phyloP scores from a whole-genome alignment of 352 stramenopile genomes.

The Peronospora destructor region DNA sequence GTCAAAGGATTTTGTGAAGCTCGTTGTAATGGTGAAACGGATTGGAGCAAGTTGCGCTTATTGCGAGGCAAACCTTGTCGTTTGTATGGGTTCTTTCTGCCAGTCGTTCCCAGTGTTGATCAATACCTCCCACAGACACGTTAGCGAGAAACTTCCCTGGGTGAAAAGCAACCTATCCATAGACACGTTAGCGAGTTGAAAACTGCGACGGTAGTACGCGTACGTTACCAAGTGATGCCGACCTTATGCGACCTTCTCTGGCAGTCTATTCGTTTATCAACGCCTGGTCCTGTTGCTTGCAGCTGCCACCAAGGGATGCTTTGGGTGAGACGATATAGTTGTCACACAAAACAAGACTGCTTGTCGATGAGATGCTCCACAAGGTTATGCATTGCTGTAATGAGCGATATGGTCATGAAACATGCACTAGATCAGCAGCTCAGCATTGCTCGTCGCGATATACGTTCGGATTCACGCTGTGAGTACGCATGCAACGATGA shows the following conservation, averaged over 20 bases:
- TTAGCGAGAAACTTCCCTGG: too few species aligned
- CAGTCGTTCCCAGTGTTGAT: constrained; percentile 55
- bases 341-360: constrained; percentile 10
- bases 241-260: constrained; percentile 44
- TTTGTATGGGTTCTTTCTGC: constrained; percentile 72
- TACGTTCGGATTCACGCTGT: constrained; percentile 5
- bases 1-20: constrained; percentile 46
- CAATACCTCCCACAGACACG: constrained; percentile 35
- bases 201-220: constrained; percentile 33
- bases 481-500: background rate
- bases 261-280: constrained; percentile 31
- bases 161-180: too few species aligned
- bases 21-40: constrained; percentile 39
- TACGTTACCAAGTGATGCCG: constrained; percentile 60
- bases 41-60: constrained; percentile 46
- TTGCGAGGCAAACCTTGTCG: constrained; percentile 45
- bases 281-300: constrained; percentile 40
- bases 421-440: constrained; percentile 47
- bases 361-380: constrained; percentile 20
- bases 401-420: constrained; percentile 53
- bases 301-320: too few species aligned
- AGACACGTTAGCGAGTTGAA: constrained; percentile 39
- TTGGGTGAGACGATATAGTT: too few species aligned
- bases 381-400: constrained; percentile 20
- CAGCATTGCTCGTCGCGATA: constrained; percentile 30